A percentile compares a stretch with the other conserved stretches of the same genome.
Conservation (phyloP, 805 yeast species). For the Torulaspora gathmanii region DNA sequence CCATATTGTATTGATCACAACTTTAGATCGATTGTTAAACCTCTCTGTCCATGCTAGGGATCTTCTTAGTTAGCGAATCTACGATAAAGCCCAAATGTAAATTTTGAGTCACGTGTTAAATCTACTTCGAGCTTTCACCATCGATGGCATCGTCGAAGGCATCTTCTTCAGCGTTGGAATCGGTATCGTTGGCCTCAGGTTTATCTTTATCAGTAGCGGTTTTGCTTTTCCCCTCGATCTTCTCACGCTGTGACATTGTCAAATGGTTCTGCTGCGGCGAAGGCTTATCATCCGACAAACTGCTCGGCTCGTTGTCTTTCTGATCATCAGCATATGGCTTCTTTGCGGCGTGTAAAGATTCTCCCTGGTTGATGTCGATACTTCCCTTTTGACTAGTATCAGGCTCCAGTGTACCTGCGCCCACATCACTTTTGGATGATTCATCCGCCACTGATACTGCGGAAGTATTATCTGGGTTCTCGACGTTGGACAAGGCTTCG, state of each 20-base stretch:
- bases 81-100: neutral
- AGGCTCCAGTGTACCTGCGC: too few relatives aligned
- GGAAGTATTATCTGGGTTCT: neutral
- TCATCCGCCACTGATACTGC: neutral
- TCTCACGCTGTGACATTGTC: neutral
- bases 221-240: neutral
- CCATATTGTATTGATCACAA: neutral
- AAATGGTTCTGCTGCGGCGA: neutral
- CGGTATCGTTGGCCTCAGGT: conserved; percentile 4
- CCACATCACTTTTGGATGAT: neutral
- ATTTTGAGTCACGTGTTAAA: neutral
- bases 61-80: neutral
- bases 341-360: too few relatives aligned
- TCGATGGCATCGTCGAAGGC: conserved; percentile 22
- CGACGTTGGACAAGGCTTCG: neutral
- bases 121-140: conserved; percentile 1
- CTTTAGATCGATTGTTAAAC: neutral
- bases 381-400: too few relatives aligned
- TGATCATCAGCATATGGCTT: too few relatives aligned
- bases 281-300: neutral
- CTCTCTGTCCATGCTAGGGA: neutral
- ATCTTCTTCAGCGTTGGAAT: conserved; percentile 11
- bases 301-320: neutral
- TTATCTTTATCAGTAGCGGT: neutral
- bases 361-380: too few relatives aligned